Percentiles rank a stretch among this genome's conserved stretches.
These are phyloP conservation scores for Umbelopsis sp. DNA, from an alignment of 192 early-diverging fungal genomes.

Conservation along the genomic window DNA sequence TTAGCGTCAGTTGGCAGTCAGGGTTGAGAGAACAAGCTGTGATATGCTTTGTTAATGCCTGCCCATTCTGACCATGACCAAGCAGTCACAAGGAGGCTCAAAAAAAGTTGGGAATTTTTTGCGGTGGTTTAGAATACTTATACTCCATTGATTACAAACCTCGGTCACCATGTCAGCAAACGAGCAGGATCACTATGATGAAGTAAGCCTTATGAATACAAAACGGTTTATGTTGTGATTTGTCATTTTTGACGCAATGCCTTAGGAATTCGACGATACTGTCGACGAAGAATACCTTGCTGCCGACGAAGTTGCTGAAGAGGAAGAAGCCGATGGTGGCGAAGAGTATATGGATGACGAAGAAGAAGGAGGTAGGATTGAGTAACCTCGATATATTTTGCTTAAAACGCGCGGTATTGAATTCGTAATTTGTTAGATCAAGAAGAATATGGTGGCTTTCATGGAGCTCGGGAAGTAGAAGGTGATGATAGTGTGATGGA, in stretches of 20 bases:
- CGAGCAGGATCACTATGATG: conserved; percentile 13
- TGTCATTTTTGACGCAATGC: not conserved
- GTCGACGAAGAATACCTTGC: conserved; percentile 40
- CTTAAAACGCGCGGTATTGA: not conserved
- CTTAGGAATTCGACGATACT: conserved; percentile 26
- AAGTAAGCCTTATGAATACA: not conserved
- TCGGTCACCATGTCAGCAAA: conserved; percentile 2
- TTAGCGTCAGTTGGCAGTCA: not conserved
- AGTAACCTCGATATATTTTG: not conserved
- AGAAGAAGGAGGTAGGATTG: conserved; percentile 15
- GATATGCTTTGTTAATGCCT: no score
- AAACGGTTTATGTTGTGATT: not conserved
- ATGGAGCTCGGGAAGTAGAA: conserved; percentile 48
- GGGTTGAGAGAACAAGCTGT: not conserved
- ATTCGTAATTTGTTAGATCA: not conserved
- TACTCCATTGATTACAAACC: conserved; percentile 11
- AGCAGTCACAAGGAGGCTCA: conserved; percentile 1
- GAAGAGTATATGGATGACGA: conserved; percentile 21
- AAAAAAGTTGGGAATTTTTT: conserved; percentile 4
- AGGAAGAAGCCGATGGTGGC: conserved; percentile 24
- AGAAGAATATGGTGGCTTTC: conserved; percentile 40
- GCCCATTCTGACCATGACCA: not conserved
- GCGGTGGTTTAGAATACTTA: not conserved
- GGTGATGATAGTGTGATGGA: conserved; percentile 62
- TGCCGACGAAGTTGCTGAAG: conserved; percentile 33